Evolutionary conservation across 805 yeast genomes (phyloP).

Genomic region (Kluyveromyces starmeri): DNA sequence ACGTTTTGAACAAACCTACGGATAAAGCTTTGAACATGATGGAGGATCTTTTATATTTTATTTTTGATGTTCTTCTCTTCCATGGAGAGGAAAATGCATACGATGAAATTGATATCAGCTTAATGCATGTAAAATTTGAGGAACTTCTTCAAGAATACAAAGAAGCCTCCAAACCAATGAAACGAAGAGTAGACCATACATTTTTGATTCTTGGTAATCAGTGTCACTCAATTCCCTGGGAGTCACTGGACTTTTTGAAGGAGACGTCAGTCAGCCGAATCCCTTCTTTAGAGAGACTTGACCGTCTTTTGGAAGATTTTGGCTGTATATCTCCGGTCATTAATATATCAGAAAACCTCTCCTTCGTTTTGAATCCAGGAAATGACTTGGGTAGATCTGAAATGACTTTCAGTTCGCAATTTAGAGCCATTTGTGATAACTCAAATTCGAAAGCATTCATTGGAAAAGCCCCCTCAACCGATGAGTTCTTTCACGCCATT

Average conservation of each 20-base stretch:
- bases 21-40: conserved; percentile 30
- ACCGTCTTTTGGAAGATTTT: conserved; percentile 27
- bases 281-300: conserved; percentile 51
- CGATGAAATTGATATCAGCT: conserved; percentile 56
- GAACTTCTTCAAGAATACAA: conserved; percentile 34
- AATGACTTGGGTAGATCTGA: conserved; percentile 69
- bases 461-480: conserved; percentile 52
- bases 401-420: conserved; percentile 38
- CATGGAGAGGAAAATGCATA: conserved; percentile 59
- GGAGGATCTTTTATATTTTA: conserved; percentile 56
- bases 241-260: conserved; percentile 53
- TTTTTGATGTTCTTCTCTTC: conserved; percentile 49
- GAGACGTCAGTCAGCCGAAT: conserved; percentile 57
- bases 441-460: conserved; percentile 44
- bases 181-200: conserved; percentile 37
- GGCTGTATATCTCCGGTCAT: conserved; percentile 12
- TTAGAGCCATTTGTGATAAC: conserved; percentile 25
- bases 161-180: conserved; percentile 8
- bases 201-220: conserved; percentile 60
- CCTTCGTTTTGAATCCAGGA: conserved; percentile 72
- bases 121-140: conserved; percentile 44
- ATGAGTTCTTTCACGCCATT: conserved; percentile 38
- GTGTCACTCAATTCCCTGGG: conserved; percentile 85
- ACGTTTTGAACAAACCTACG: conserved; percentile 23
- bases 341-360: conserved; percentile 31